Evolutionary conservation across 2,329 filamentous ascomycete species (phyloP).

Genomic region (Ophiocordyceps robertsii): DNA sequence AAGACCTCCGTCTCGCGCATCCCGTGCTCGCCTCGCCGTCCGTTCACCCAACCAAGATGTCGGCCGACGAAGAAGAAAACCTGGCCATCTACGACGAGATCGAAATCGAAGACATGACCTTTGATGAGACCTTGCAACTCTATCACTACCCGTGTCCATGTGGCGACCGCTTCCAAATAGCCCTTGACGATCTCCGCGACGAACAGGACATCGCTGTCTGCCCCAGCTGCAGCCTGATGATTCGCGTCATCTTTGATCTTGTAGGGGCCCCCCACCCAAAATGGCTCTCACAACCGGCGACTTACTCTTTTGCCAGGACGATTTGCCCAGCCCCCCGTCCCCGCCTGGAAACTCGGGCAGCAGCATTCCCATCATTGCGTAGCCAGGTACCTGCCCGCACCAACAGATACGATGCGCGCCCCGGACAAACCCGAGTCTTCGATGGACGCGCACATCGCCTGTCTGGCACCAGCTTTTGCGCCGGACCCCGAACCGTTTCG

Average conservation of each 20-base stretch:
- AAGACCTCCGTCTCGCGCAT: no score
- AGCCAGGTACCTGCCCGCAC: constrained; percentile 3
- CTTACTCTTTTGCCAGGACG: constrained; percentile 19
- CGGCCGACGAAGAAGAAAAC: constrained; percentile 36
- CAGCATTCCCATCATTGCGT: constrained; percentile 27
- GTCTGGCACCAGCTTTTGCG: no score
- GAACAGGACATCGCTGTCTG: constrained; percentile 93
- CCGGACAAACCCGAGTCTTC: no score
- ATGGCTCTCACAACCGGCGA: background rate
- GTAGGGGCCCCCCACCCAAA: constrained; percentile 36
- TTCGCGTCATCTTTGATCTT: constrained; percentile 80
- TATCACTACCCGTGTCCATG: constrained; percentile 97
- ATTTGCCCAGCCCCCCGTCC: constrained; percentile 25
- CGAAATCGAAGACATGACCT: constrained; percentile 98
- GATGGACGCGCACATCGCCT: no score
- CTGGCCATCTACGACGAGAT: constrained; percentile 89
- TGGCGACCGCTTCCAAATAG: constrained; percentile 91
- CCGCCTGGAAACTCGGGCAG: constrained; percentile 15
- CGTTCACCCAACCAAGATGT: background rate
- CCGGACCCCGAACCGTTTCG: no score
- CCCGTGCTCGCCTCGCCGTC: background rate
- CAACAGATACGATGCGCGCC: background rate
- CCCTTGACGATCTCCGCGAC: constrained; percentile 70
- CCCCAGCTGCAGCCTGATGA: constrained; percentile 94
- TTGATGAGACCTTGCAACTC: constrained; percentile 65